These are phyloP conservation scores for Themeda triandra DNA, from an alignment of 176 grass and related monocot species.

Conservation along the genomic window DNA sequence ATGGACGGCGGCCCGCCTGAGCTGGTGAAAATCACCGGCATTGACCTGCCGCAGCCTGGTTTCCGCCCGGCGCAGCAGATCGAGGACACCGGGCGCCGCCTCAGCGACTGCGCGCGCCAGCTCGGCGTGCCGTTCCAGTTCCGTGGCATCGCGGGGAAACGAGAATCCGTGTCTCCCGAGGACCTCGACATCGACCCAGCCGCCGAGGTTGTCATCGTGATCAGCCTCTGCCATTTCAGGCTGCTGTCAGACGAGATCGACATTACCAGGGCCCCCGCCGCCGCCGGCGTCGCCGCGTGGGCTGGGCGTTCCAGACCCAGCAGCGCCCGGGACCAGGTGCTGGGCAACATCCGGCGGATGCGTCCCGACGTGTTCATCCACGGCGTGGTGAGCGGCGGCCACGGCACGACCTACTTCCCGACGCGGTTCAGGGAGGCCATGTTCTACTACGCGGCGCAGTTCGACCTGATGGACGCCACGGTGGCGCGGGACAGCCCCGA, in stretches of 20 bases:
- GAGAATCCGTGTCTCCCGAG: conserved; percentile 1
- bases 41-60: conserved; percentile 2
- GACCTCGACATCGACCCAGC: conserved; percentile 8
- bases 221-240: conserved; percentile 30
- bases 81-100: conserved; percentile 46
- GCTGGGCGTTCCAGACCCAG: neutral
- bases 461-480: conserved; percentile 42
- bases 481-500: neutral
- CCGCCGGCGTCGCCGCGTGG: too few relatives aligned
- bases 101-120: conserved; percentile 6
- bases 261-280: neutral
- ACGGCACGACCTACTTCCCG: conserved; percentile 36
- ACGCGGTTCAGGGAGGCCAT: conserved; percentile 52
- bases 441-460: conserved; percentile 26
- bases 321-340: conserved; percentile 25
- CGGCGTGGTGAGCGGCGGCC: conserved; percentile 36
- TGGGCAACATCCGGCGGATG: conserved; percentile 34
- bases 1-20: too few relatives aligned
- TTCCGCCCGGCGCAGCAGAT: conserved; percentile 44
- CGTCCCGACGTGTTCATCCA: conserved; percentile 53
- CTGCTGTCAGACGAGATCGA: conserved; percentile 43
- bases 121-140: conserved; percentile 44
- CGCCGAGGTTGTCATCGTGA: conserved; percentile 43
- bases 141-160: conserved; percentile 30
- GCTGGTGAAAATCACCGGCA: too few relatives aligned